Conservation (phyloP, 805 yeast species). For the Metschnikowia colocasiae region DNA sequence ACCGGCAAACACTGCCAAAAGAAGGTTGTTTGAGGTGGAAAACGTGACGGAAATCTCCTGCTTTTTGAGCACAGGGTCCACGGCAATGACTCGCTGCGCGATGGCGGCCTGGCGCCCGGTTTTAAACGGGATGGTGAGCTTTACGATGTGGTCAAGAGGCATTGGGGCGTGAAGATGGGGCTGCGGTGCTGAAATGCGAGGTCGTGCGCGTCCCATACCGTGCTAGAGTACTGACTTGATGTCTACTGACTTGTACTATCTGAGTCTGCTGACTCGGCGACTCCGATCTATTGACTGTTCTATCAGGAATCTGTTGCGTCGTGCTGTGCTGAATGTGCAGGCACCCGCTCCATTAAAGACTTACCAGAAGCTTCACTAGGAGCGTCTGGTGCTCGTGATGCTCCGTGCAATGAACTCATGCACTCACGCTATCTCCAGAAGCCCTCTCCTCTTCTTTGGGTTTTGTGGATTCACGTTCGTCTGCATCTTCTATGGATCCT, state of each 20-base stretch:
- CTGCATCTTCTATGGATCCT: not conserved
- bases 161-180: not conserved
- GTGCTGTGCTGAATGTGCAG: not conserved
- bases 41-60: slow-evolving; percentile 56
- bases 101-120: slow-evolving; percentile 55
- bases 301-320: slow-evolving; percentile 5
- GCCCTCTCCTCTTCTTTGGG: not conserved
- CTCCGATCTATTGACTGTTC: not conserved
- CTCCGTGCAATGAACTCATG: not conserved
- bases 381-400: slow-evolving; percentile 1
- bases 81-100: slow-evolving; percentile 57
- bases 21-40: slow-evolving; percentile 26
- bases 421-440: not conserved
- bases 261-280: not conserved
- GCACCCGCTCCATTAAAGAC: slow-evolving; percentile 6
- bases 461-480: not conserved
- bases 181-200: not conserved
- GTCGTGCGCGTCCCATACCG: not conserved
- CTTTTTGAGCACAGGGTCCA: slow-evolving; percentile 79
- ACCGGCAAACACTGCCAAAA: slow-evolving; percentile 53
- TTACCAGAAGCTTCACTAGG: slow-evolving; percentile 6
- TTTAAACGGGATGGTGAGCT: slow-evolving; percentile 62
- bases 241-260: too few species aligned
- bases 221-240: too few species aligned
- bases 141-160: slow-evolving; percentile 19